Evolutionary conservation across 306 rosid genomes (phyloP), one percentile per base, ranked within the genome.

Genomic region (Malus fusca): DNA sequence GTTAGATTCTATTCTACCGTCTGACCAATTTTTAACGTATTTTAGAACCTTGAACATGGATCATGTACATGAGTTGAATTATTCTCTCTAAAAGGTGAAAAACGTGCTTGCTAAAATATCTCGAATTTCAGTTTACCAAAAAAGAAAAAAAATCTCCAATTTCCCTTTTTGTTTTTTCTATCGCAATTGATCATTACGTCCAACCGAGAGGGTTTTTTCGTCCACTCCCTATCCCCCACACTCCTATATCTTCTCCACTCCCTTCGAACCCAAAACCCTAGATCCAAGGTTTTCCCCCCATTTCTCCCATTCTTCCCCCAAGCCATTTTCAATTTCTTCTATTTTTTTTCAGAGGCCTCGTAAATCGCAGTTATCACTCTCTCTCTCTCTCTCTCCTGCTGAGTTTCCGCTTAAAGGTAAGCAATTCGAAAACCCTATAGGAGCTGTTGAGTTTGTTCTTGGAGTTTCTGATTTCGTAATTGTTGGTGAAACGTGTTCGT

Each of bases 271-370:
- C 33, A 64, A 77, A 81, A 69, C 84, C 80, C 84, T 64, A 84
- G 90, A 87, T 89, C 88, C 82, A 76, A 88, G 85, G 87, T 83
- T 67, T 76, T 67, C 67, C 25, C n/a, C 25, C 51, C 43, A 1
- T 28, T 73, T 53, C 0, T 58, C 30, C 69, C 30, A 0, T 65
- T 35, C 42, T 11, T 43, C 56, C 48, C 25, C 75, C 31, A 14
- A 13, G 58, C 64, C 51, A 30, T 60, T 52, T 71, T 19, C 35
- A 52, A 11, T 3, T 68, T 40, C 7, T 31, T 69, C 40, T 4
- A 69, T 66, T 3, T 61, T 60, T 60, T 77, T 74, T 69, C 61
- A 77, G 76, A 73, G 59, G 4, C 2, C 21, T 60, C 53, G 26
- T 52, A 25, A 33, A 44, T 71, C 25, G 11, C 10, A 6, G 23